Conservation (phyloP, 495 filamentous ascomycete species). For the Glutinoglossum americanum region DNA sequence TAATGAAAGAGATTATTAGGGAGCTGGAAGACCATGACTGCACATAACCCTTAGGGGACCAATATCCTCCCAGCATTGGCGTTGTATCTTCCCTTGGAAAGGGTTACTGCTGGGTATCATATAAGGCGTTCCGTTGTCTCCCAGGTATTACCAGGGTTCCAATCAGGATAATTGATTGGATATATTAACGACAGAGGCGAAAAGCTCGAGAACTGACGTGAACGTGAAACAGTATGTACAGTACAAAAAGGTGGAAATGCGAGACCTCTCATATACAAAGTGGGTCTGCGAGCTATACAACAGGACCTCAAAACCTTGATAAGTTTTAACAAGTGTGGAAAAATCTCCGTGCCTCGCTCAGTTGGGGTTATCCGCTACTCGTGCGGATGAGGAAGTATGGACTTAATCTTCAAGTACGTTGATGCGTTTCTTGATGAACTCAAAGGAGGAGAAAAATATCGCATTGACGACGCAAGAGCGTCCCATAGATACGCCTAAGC, state of each 20-base stretch:
- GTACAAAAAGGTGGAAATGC: neutral
- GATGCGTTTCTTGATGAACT: constrained; percentile 51
- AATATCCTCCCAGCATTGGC: neutral
- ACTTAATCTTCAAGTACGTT: constrained; percentile 28
- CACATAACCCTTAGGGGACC: neutral
- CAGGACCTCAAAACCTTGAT: neutral
- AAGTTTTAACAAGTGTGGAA: neutral
- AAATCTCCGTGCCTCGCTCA: neutral
- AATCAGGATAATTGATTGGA: neutral
- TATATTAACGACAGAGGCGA: neutral
- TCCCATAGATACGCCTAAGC: constrained; percentile 58
- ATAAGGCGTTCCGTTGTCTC: neutral
- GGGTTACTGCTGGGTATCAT: neutral
- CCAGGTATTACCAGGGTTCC: neutral
- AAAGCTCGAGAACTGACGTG: neutral
- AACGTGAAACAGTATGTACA: neutral
- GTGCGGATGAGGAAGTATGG: neutral
- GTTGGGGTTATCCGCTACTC: neutral
- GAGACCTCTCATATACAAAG: neutral
- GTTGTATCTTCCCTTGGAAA: neutral
- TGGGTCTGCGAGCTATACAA: neutral
- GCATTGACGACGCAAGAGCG: constrained; percentile 53
- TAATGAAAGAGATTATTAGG: neutral
- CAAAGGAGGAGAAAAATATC: constrained; percentile 61
- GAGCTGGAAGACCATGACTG: neutral